A percentile compares a stretch with the other conserved stretches of the same genome.
Conservation (phyloP, 2,329 filamentous ascomycete genomes). For the Aspergillus latus region DNA sequence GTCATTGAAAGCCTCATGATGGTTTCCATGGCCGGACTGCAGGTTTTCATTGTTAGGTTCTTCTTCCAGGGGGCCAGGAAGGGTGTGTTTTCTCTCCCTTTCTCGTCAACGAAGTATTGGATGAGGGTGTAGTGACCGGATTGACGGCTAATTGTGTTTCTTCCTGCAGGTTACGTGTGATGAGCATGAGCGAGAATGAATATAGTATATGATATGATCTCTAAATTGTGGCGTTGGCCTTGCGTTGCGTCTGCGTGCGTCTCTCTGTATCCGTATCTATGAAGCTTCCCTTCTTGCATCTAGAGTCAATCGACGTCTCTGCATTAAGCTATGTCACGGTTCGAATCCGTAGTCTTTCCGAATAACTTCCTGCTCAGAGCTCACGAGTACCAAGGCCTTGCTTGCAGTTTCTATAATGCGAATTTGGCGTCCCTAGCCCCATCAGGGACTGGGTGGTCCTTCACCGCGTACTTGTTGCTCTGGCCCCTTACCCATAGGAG, state of each 20-base stretch:
- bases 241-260: not conserved
- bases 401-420: too few relatives aligned
- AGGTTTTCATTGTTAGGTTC: slow-evolving; percentile 96
- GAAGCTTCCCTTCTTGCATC: not conserved
- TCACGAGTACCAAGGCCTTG: too few relatives aligned
- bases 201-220: slow-evolving; percentile 30
- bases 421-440: too few relatives aligned
- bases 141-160: not conserved
- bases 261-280: not conserved
- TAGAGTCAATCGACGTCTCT: not conserved
- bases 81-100: slow-evolving; percentile 45
- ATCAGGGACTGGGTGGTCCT: too few relatives aligned
- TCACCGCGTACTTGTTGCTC: too few relatives aligned
- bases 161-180: slow-evolving; percentile 37
- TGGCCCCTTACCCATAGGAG: too few relatives aligned
- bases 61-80: slow-evolving; percentile 91
- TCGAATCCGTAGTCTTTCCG: too few relatives aligned
- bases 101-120: not conserved
- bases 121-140: not conserved
- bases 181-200: slow-evolving; percentile 24
- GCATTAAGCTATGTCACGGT: not conserved
- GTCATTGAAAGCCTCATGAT: slow-evolving; percentile 90
- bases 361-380: too few relatives aligned
- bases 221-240: not conserved
- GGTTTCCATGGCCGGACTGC: slow-evolving; percentile 89